These are phyloP conservation scores for Isochrysis galbana DNA, from an alignment of 78 protist genomes.

Conservation along the genomic window DNA sequence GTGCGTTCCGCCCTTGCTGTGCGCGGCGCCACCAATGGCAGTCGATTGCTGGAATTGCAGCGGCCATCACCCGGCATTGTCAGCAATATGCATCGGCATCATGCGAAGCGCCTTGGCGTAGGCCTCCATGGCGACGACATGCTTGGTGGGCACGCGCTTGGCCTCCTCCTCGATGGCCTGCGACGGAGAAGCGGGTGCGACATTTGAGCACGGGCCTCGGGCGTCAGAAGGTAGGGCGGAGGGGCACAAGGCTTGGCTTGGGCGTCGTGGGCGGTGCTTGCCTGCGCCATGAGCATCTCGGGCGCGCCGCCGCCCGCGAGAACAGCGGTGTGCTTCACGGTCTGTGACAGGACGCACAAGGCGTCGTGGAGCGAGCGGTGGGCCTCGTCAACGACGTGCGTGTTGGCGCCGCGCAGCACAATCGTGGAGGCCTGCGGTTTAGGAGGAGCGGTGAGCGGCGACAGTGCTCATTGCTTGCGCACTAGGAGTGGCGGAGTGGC, in stretches of 20 bases:
- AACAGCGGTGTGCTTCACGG: conserved; percentile 76
- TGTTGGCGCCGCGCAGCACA: conserved; percentile 97
- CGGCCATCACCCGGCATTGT: conserved; percentile 96
- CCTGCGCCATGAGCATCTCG: conserved; percentile 93
- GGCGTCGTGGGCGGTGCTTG: too few species aligned
- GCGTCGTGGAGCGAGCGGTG: conserved; percentile 99
- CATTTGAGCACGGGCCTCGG: too few species aligned
- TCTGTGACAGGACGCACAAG: conserved; percentile 92
- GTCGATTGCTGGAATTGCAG: neutral
- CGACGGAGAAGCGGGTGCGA: too few species aligned
- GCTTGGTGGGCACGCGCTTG: conserved; percentile 86
- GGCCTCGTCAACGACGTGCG: conserved; percentile 93
- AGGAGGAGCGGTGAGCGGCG: conserved; percentile 49
- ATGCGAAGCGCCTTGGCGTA: conserved; percentile 91
- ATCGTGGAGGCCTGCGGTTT: conserved; percentile 98
- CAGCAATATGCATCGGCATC: conserved; percentile 93
- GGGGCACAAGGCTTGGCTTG: too few species aligned
- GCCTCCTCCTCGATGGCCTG: conserved; percentile 93
- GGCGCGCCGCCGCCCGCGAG: conserved; percentile 96
- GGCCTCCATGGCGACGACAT: conserved; percentile 95
- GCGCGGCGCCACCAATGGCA: neutral
- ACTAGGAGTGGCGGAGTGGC: too few species aligned
- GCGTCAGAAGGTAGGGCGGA: too few species aligned
- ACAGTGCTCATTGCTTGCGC: too few species aligned
- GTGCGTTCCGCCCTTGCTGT: too few species aligned